A percentile compares a stretch with the other conserved stretches of the same genome.
Conservation (phyloP, 139 green algal species). For the Volvox africanus region DNA sequence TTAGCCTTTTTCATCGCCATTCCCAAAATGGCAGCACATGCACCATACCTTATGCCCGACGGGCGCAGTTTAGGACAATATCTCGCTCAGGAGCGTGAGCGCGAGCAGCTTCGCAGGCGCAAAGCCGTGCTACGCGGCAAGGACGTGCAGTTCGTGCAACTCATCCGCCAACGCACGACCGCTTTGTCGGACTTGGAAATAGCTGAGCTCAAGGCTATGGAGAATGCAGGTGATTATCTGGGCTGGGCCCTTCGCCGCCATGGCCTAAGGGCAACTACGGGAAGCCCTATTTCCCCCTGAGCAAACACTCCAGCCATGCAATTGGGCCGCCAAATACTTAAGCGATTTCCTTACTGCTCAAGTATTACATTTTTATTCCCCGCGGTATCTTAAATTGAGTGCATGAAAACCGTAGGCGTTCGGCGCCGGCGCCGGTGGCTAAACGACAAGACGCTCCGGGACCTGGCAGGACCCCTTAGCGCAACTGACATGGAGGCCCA, state of each 20-base stretch:
- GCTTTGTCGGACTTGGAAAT: constrained; percentile 34
- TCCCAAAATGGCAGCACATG: constrained; percentile 21
- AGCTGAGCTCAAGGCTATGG: constrained; percentile 55
- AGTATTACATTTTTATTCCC: too few species aligned
- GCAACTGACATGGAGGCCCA: constrained; percentile 58
- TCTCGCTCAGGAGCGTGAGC: constrained; percentile 24
- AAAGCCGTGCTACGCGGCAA: constrained; percentile 27
- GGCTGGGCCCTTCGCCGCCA: background rate
- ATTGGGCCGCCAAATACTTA: background rate
- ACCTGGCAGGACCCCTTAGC: constrained; percentile 35
- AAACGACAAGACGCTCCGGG: constrained; percentile 54
- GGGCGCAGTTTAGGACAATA: constrained; percentile 11
- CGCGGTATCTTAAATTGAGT: background rate
- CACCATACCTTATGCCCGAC: constrained; percentile 52
- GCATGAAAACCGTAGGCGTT: background rate
- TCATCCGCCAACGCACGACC: background rate
- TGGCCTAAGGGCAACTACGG: background rate
- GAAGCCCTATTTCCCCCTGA: background rate
- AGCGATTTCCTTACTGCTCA: too few species aligned
- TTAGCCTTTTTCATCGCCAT: too few species aligned
- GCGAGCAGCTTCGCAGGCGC: constrained; percentile 14
- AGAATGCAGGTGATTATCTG: constrained; percentile 45
- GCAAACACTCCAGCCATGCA: background rate
- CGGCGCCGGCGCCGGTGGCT: constrained; percentile 36
- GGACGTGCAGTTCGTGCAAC: constrained; percentile 22